Percentiles rank a stretch among this genome's conserved stretches.
Evolutionary conservation across 495 filamentous ascomycete species (phyloP).

Genomic region (Durotheca rogersii): DNA sequence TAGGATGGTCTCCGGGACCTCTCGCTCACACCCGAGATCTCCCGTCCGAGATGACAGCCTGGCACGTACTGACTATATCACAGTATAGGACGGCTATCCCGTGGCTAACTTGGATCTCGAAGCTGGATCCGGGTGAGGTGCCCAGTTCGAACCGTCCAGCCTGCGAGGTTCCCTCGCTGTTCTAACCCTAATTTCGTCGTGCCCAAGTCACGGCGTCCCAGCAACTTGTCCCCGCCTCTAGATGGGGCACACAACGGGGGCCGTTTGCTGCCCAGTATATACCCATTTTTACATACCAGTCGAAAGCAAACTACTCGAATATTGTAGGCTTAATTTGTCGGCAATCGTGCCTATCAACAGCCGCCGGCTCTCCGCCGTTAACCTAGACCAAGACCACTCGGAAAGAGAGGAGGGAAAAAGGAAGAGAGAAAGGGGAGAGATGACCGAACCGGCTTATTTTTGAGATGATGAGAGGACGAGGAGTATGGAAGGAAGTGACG

Average conservation of each 20-base stretch:
- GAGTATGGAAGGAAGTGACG: conserved; percentile 15
- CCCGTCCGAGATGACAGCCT: too few relatives aligned
- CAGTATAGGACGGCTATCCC: conserved; percentile 29
- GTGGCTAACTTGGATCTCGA: conserved; percentile 5
- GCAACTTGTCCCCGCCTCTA: background rate
- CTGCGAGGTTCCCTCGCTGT: conserved; percentile 7
- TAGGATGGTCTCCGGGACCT: too few relatives aligned
- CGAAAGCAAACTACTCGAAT: conserved; percentile 15
- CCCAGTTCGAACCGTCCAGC: conserved; percentile 5
- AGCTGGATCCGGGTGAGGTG: conserved; percentile 6
- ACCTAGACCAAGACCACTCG: conserved; percentile 9
- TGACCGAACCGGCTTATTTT: conserved; percentile 14
- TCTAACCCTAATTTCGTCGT: conserved; percentile 15
- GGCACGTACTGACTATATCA: conserved; percentile 18
- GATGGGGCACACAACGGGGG: conserved; percentile 8
- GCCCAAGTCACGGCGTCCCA: conserved; percentile 1
- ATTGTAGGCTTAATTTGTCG: conserved; percentile 9
- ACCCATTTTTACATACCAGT: conserved; percentile 30
- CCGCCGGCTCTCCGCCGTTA: conserved; percentile 15
- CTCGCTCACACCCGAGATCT: too few relatives aligned
- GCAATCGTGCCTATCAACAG: conserved; percentile 5
- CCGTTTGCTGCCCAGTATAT: conserved; percentile 27
- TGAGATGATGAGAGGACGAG: conserved; percentile 15
- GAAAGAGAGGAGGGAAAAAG: too few relatives aligned
- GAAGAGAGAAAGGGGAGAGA: too few relatives aligned